Evolutionary conservation across 805 yeast species (phyloP), one percentile per base, ranked within the genome.

Genomic region (Candida loeiensis): DNA sequence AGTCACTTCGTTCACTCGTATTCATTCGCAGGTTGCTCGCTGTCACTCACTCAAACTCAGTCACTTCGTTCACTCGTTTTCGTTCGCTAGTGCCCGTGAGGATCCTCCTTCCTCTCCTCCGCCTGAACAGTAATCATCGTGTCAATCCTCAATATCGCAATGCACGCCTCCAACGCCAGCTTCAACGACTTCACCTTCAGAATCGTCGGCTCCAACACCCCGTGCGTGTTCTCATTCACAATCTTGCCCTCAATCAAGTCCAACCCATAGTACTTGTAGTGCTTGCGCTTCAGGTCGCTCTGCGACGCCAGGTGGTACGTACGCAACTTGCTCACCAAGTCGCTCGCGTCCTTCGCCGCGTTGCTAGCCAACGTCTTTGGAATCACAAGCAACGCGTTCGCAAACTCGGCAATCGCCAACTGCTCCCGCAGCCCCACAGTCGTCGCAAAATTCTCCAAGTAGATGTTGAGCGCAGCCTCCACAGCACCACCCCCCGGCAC

Each of bases 401-500:
- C 97, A 72, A 93, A 93, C 68, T 91, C 99, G 1, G 97, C 95
- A 67, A 93, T 93, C 13, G 99, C 98, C 55, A 93, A 76, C 64
- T 93, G 99, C 64, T 93, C 99, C 57, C 99, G 80, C 14, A 96
- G 87, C 3, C 98, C 97, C 37, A 93, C 91, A 1, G 98, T 89
- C 6, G 98, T 93, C 36, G 99, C 99, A 64, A 93, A 93, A 61
- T 87, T 91, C 64, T 93, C 99, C 60, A 93, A 73, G 62, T 87
- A 93, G 39, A 93, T 89, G 69, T 89, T 90, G 58, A 93, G 75
- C 2, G 98, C 98, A 37, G 95, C 76, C 68, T 93, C 99, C 25
- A 93, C 99, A n/a, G 95, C 95, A 45, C 99, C 99, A 49, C 99
- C 99, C 46, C 99, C 99, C 31, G 99, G 98, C 4, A 93, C 99